Evolutionary conservation across 306 rosid genomes (phyloP).

Genomic region (Vigna reflexopilosa): DNA sequence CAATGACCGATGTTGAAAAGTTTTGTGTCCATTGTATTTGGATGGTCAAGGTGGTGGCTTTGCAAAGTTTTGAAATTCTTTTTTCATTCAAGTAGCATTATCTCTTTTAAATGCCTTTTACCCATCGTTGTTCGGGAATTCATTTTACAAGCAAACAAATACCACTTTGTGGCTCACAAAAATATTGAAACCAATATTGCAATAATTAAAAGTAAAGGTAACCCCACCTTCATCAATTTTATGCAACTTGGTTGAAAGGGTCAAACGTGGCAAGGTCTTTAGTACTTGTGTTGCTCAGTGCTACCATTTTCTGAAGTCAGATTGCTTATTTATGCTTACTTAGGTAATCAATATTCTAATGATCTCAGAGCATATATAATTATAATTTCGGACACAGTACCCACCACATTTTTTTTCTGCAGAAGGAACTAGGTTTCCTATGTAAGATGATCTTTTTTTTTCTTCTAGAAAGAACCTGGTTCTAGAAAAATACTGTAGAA

Average conservation of each 20-base stretch:
- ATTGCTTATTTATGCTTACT: conserved; percentile 14
- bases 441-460: background rate
- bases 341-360: conserved; percentile 24
- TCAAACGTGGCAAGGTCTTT: conserved; percentile 24
- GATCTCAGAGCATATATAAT: conserved; percentile 2
- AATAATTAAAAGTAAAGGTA: background rate
- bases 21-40: conserved; percentile 61
- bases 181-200: background rate
- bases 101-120: conserved; percentile 19
- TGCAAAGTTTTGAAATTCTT: conserved; percentile 35
- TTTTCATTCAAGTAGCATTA: background rate
- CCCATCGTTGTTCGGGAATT: background rate
- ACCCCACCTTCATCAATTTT: conserved; percentile 2
- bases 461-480: conserved; percentile 39
- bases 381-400: conserved; percentile 13
- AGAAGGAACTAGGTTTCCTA: conserved; percentile 4
- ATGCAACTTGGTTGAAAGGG: conserved; percentile 29
- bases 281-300: background rate
- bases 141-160: conserved; percentile 15
- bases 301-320: conserved; percentile 30
- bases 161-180: conserved; percentile 39
- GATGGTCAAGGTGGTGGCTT: conserved; percentile 83
- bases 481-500: conserved; percentile 16
- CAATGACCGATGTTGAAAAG: conserved; percentile 32
- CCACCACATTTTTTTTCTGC: conserved; percentile 14